Evolutionary conservation across 305 asterid genomes (phyloP).

Genomic region (Stenogyne calaminthoides): DNA sequence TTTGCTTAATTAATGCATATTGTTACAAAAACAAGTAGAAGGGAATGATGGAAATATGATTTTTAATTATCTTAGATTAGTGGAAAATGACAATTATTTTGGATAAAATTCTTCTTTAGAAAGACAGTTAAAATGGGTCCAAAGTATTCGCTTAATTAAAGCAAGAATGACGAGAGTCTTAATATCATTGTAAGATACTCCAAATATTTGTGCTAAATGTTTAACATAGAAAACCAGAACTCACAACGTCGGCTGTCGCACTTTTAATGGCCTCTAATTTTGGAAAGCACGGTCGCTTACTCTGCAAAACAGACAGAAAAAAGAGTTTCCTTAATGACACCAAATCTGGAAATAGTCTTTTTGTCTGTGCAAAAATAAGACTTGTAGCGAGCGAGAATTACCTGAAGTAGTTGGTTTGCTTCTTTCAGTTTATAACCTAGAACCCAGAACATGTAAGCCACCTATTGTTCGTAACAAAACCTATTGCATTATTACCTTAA

Average conservation of each 20-base stretch:
- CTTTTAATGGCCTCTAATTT: constrained; percentile 85
- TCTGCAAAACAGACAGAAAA: constrained; percentile 52
- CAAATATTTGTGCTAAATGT: neutral
- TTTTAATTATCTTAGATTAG: too few relatives aligned
- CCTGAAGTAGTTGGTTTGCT: constrained; percentile 73
- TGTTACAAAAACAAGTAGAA: too few relatives aligned
- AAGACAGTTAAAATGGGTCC: too few relatives aligned
- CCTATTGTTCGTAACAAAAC: constrained; percentile 47
- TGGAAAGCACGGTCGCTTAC: constrained; percentile 90
- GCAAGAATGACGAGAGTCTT: neutral
- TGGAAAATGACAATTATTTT: too few relatives aligned
- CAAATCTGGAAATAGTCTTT: neutral
- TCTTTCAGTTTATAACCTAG: constrained; percentile 74
- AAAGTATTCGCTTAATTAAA: neutral
- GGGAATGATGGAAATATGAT: too few relatives aligned
- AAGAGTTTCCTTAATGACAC: neutral
- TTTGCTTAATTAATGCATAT: too few relatives aligned
- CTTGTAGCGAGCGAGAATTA: constrained; percentile 32
- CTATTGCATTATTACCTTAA: constrained; percentile 16
- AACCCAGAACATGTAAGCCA: constrained; percentile 97
- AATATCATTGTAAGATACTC: neutral
- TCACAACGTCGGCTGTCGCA: constrained; percentile 95
- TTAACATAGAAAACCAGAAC: constrained; percentile 31
- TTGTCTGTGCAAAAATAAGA: neutral
- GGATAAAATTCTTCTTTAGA: too few relatives aligned